Evolutionary conservation across 2,329 filamentous ascomycete species (phyloP).

Genomic region (Colletotrichum kahawae): DNA sequence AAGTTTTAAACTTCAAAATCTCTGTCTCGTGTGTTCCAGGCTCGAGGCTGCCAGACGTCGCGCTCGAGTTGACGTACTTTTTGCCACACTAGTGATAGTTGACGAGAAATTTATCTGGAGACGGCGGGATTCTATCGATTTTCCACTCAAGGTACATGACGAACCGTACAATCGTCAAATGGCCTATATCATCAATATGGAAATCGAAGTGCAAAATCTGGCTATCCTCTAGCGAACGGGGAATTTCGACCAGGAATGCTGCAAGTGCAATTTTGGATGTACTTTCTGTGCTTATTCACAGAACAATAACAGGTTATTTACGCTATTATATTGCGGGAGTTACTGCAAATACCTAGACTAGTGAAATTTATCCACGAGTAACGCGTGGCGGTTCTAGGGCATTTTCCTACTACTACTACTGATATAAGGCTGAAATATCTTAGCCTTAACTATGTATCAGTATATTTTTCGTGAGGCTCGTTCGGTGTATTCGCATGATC

Average conservation of each 20-base stretch:
- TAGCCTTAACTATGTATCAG: background rate
- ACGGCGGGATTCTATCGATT: background rate
- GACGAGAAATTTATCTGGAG: background rate
- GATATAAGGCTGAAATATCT: background rate
- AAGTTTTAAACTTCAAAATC: background rate
- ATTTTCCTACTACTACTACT: constrained; percentile 20
- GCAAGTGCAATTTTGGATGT: background rate
- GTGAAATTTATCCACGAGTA: constrained; percentile 23
- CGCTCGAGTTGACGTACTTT: background rate
- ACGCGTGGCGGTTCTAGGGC: constrained; percentile 2
- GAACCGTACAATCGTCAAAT: background rate
- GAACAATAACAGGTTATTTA: background rate
- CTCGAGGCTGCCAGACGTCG: background rate
- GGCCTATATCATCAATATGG: background rate
- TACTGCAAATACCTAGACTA: constrained; percentile 23
- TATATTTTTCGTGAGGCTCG: background rate
- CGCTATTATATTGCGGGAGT: constrained; percentile 17
- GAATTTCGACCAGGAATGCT: background rate
- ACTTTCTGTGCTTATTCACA: too few species aligned
- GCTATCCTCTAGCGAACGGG: background rate
- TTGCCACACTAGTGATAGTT: background rate
- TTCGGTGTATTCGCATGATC: background rate
- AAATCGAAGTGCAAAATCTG: background rate
- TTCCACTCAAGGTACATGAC: background rate
- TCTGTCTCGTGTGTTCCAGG: background rate